Base-by-base conservation (phyloP, 2,329 filamentous ascomycete species). In the Curvularia sp. region DNA sequence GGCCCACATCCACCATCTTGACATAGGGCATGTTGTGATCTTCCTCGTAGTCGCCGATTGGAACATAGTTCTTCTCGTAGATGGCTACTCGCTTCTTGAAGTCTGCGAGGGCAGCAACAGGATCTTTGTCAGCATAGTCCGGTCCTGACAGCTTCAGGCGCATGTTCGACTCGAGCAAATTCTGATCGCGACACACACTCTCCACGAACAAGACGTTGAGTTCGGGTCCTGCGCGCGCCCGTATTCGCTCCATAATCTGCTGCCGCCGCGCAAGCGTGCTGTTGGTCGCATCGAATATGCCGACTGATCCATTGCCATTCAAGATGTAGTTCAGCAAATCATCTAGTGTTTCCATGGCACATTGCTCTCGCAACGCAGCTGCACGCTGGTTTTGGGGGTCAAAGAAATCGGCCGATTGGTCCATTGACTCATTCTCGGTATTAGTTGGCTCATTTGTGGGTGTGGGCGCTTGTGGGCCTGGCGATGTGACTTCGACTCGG, bases 241-340 rank as follows among this genome's bases (percentile, higher is more conserved):
- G 90, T 71, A 98, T 92, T 66, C 88, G 90, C 60, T 94, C 86
- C 70, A 96, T 92, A 55, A 99, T 86, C 26, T 90, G 85, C 77
- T 94, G 89, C 49, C 95, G 87, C 38, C 95, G 89, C 63, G 92
- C 86, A 49, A 96, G 84, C 0, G 95, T 99, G 80, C 93, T 97
- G 80, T 99, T 99, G 7, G 95, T 99, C 7, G 95, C 95, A 78
- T 99, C 95, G 12, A 99, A 86, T 63, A 99, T 98, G 38, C 95
- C 95, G 9, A 98, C 92, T 30, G 93, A 91, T 47, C 95, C 95
- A 28, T 90, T 92, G 53, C 88, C 84, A 24, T 88, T 83, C 33
- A 98, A 82, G 10, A 99, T 88, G 75, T 96, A 99, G 68, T 97
- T 90, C 47, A 99, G 79, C 8, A 98, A 83, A 73, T 99, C 95